Evolutionary conservation across 2,329 filamentous ascomycete genomes (phyloP).

Genomic region (Colletotrichum sp.): DNA sequence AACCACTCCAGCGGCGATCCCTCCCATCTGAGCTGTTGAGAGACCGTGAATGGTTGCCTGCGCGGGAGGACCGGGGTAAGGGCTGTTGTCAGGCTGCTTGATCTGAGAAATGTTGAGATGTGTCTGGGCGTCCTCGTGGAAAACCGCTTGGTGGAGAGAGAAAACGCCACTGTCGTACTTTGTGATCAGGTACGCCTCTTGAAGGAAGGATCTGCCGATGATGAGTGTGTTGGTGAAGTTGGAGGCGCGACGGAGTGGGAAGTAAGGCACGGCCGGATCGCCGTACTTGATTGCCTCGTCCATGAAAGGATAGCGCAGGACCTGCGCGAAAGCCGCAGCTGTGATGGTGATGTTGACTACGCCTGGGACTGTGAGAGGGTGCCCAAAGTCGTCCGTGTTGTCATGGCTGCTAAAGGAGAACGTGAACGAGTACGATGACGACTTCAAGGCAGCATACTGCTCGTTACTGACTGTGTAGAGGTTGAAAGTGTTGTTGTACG

Average conservation of each 20-base stretch:
- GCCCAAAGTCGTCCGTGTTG: conserved; percentile 56
- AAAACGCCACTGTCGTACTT: conserved; percentile 60
- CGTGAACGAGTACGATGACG: conserved; percentile 54
- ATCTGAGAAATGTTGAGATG: conserved; percentile 48
- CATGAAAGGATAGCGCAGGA: conserved; percentile 54
- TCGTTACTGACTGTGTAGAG: conserved; percentile 68
- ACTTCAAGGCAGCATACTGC: conserved; percentile 52
- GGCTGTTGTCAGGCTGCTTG: conserved; percentile 46
- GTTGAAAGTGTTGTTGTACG: conserved; percentile 66
- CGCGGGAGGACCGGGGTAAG: conserved; percentile 46
- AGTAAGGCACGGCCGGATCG: conserved; percentile 60
- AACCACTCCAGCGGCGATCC: conserved; percentile 49
- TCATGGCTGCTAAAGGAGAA: conserved; percentile 63
- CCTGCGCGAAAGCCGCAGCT: conserved; percentile 53
- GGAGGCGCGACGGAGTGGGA: conserved; percentile 64
- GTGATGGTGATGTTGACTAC: conserved; percentile 63
- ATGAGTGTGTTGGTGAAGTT: conserved; percentile 54
- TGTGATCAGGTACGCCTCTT: conserved; percentile 68
- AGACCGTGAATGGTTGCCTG: conserved; percentile 30
- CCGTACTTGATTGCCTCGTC: conserved; percentile 46
- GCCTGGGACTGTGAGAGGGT: conserved; percentile 51
- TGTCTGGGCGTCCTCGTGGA: conserved; percentile 47
- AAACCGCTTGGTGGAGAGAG: conserved; percentile 59
- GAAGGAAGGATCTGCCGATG: conserved; percentile 71
- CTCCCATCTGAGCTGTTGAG: conserved; percentile 45